phyloP scores from a whole-genome alignment of 805 yeast genomes.

The Ogataea degrootiae region DNA sequence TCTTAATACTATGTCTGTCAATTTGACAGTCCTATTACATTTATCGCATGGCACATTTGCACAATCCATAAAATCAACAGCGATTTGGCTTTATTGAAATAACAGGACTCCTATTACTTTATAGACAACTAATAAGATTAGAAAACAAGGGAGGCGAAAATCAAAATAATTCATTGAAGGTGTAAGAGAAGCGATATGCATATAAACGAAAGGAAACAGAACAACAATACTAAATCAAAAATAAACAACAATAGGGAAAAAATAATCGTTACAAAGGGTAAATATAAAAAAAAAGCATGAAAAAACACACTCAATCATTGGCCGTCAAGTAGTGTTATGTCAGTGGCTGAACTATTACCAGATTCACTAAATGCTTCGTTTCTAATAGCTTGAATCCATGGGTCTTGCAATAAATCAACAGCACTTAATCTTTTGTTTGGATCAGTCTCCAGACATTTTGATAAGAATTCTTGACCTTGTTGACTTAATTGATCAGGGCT shows the following conservation, averaged over 20 bases:
- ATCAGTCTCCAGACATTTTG: constrained; percentile 74
- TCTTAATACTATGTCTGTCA: too few relatives aligned
- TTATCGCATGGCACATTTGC: too few relatives aligned
- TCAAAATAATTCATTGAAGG: too few relatives aligned
- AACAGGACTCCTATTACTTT: too few relatives aligned
- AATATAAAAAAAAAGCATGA: background rate
- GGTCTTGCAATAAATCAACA: constrained; percentile 77
- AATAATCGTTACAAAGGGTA: background rate
- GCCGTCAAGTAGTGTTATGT: constrained; percentile 4
- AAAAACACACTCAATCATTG: background rate
- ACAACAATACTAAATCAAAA: too few relatives aligned
- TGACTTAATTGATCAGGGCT: constrained; percentile 68
- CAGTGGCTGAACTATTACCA: constrained; percentile 16
- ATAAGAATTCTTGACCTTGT: constrained; percentile 66
- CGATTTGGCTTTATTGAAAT: too few relatives aligned
- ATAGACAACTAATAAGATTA: too few relatives aligned
- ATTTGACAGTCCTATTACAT: too few relatives aligned
- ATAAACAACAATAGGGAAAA: background rate
- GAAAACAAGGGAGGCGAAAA: too few relatives aligned
- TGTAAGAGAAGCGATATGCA: too few relatives aligned
- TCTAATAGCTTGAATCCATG: constrained; percentile 78
- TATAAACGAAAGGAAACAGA: too few relatives aligned
- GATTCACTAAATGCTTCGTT: constrained; percentile 59
- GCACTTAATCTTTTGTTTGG: constrained; percentile 81
- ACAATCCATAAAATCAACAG: too few relatives aligned